A percentile compares a stretch with the other conserved stretches of the same genome.
These are phyloP conservation scores for Insectozyma bohioensis DNA, from an alignment of 1,139 yeast genomes.

Conservation along the genomic window DNA sequence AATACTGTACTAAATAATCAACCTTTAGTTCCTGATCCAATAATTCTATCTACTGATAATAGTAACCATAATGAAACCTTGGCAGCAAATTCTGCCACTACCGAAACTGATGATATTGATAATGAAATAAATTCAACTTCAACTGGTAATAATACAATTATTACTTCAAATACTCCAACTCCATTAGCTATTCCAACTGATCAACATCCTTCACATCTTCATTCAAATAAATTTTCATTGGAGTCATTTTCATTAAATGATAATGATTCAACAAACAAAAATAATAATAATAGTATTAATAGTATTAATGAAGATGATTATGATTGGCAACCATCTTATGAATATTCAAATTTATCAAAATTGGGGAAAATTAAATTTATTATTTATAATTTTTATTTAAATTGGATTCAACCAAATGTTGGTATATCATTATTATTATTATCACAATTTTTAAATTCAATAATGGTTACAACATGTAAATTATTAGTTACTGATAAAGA, in stretches of 20 bases:
- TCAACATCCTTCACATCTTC: conserved; percentile 1
- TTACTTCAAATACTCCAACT: conserved; percentile 2
- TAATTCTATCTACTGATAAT: conserved; percentile 7
- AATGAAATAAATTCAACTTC: conserved; percentile 1
- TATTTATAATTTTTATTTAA: conserved; percentile 6
- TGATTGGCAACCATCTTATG: conserved; percentile 4
- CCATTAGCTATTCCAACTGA: conserved; percentile 7
- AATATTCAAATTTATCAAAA: conserved; percentile 1
- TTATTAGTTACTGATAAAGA: conserved; percentile 63
- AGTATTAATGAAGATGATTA: too few relatives aligned
- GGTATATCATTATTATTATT: conserved; percentile 48
- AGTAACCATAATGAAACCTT: conserved; percentile 6
- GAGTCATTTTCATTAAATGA: conserved; percentile 8
- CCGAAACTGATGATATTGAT: conserved; percentile 1
- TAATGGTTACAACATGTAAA: conserved; percentile 76
- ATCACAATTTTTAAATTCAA: conserved; percentile 70
- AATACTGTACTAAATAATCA: conserved; percentile 13
- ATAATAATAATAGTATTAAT: too few relatives aligned
- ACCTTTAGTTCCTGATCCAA: conserved; percentile 13
- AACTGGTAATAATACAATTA: background rate
- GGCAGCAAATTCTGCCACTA: too few relatives aligned
- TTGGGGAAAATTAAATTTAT: conserved; percentile 4
- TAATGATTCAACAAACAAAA: conserved; percentile 1
- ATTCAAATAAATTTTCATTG: too few relatives aligned
- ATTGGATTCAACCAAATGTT: conserved; percentile 21